phyloP scores from a whole-genome alignment of 495 filamentous ascomycete species.

The Hyaloscypha bicolor region DNA sequence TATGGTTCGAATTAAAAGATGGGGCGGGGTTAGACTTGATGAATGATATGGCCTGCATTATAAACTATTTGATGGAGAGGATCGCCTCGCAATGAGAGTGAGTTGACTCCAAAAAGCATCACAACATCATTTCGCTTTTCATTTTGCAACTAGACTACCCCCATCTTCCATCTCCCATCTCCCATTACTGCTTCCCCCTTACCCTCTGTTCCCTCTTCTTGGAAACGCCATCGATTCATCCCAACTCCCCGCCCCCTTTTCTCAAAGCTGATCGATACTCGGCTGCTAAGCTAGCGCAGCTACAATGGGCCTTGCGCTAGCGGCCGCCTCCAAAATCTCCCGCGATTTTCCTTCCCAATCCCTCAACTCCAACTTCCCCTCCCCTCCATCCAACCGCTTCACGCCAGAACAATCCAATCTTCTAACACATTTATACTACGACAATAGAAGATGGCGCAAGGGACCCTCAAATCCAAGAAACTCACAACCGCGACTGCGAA shows the following conservation, averaged over 20 bases:
- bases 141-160: no score
- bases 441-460: constrained; percentile 31
- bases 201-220: no score
- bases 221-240: no score
- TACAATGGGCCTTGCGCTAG: constrained; percentile 5
- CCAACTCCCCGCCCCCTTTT: no score
- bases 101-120: no score
- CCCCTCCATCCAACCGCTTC: not conserved
- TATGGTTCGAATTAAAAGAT: not conserved
- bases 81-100: no score
- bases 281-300: no score
- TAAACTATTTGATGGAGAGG: not conserved
- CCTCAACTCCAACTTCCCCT: not conserved
- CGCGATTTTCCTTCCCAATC: not conserved
- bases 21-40: not conserved
- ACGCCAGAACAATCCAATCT: not conserved
- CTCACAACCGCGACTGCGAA: constrained; percentile 23
- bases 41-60: constrained; percentile 9
- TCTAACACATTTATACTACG: no score
- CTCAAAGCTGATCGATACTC: no score
- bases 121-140: no score
- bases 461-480: constrained; percentile 32
- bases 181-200: no score
- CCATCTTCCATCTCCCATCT: no score
- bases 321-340: constrained; percentile 23